These are phyloP conservation scores for Rhododendron simsii DNA, from an alignment of 148 eudicot species.

Conservation along the genomic window DNA sequence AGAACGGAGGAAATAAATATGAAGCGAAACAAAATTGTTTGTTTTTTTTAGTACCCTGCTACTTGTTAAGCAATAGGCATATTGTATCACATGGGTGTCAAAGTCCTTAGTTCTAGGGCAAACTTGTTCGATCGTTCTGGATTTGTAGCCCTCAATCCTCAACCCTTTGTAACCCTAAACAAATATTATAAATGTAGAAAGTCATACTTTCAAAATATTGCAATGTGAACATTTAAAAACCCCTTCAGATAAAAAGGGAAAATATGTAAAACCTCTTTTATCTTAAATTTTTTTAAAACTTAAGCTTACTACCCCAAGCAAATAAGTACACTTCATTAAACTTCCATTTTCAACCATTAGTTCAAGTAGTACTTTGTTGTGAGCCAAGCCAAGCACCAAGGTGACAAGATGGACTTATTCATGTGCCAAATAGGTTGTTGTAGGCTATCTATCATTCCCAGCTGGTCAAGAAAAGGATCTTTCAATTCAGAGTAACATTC, in stretches of 20 bases:
- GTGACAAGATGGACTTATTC: conserved; percentile 4
- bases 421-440: neutral
- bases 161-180: too few species aligned
- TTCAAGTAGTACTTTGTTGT: too few species aligned
- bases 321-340: neutral
- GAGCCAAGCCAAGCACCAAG: neutral
- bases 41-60: too few species aligned
- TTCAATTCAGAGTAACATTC: neutral
- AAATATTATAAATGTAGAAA: too few species aligned
- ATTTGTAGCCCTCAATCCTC: too few species aligned
- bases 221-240: neutral
- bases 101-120: neutral
- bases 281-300: neutral
- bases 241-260: too few species aligned
- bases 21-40: too few species aligned
- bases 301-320: neutral
- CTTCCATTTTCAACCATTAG: neutral
- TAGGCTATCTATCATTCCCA: neutral
- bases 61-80: neutral
- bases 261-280: neutral
- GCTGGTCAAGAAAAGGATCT: neutral
- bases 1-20: too few species aligned
- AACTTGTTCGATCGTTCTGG: too few species aligned
- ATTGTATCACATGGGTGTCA: neutral
- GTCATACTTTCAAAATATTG: too few species aligned